Percentiles rank a stretch among this genome's conserved stretches.
Conservation (phyloP, 331 rosid species). For the Phaseolus coccineus region DNA sequence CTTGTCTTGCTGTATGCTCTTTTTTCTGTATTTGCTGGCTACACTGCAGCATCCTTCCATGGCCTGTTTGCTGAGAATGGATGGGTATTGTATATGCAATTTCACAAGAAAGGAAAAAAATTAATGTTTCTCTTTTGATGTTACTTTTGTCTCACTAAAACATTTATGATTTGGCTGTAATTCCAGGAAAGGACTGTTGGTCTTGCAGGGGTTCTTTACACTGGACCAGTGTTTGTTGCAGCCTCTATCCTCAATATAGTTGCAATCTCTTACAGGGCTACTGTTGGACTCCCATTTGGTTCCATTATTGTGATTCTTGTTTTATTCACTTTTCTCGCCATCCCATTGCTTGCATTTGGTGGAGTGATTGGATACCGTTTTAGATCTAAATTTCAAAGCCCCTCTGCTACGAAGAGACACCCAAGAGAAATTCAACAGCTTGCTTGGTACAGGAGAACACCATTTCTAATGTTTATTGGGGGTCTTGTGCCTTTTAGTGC, state of each 20-base stretch:
- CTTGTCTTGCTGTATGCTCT: constrained; percentile 63
- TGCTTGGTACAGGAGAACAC: constrained; percentile 82
- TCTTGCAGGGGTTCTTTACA: constrained; percentile 72
- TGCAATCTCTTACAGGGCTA: constrained; percentile 71
- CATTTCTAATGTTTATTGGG: constrained; percentile 80
- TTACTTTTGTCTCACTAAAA: constrained; percentile 14
- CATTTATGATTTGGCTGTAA: constrained; percentile 33
- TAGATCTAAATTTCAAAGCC: constrained; percentile 70
- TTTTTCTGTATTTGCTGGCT: constrained; percentile 76
- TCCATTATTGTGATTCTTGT: constrained; percentile 70
- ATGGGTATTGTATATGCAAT: constrained; percentile 64
- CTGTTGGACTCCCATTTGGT: constrained; percentile 79
- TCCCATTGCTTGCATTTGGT: constrained; percentile 87
- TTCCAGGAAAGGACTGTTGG: constrained; percentile 77
- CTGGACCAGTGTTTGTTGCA: constrained; percentile 72
- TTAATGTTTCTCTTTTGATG: background rate
- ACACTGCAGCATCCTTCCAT: constrained; percentile 78
- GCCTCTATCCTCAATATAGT: constrained; percentile 68
- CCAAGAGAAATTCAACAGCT: constrained; percentile 75
- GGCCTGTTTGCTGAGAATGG: constrained; percentile 68
- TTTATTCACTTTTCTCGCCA: constrained; percentile 54
- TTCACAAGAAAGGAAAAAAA: constrained; percentile 10
- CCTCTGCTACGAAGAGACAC: constrained; percentile 63
- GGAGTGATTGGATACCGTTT: constrained; percentile 72
- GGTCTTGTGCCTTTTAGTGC: constrained; percentile 84